Evolutionary conservation across 192 early-diverging fungal species (phyloP), one percentile per base, ranked within the genome.

Genomic region (Coemansia sp.): DNA sequence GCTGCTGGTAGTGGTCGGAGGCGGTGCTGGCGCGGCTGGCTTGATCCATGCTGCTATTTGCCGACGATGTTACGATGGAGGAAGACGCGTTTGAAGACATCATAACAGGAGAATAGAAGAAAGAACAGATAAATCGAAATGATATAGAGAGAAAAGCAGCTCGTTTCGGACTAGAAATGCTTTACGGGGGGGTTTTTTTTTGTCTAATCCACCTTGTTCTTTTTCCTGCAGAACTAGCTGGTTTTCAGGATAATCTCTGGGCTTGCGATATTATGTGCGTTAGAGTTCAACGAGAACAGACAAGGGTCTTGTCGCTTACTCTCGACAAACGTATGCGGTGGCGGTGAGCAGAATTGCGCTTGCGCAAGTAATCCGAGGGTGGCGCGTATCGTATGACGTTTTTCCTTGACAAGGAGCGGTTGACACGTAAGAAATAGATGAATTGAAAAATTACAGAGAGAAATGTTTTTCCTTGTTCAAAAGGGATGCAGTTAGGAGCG

Each of bases 71-170:
- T 57, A 67, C 52, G 50, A 63, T 66, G 63, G 53, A 61, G 25
- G 63, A 60, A 15, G 66, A 46, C 20, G 58, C 63, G 63, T 63
- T 68, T 22, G 63, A 66, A 57, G 75, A 72, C 75, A 78, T 78
- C 70, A 78, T 71, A 65, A 45, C 53, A 55, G 52, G 3, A 23
- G 25, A 33, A 40, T 23, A 53, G 42, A 59, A 61, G 25, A 41
- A 61, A 61, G 41, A 59, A 45, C 23, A 61, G 29, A 33, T 33
- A 29, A 41, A 32, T 45, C 41, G 17, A 61, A 17, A 41, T 59
- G 14, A 13, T 59, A 59, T 41, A 19, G 58, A 59, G 13, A 35
- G 11, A 33, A 58, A 35, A 34, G 38, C 38, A 7, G 11, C 38
- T 40, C 5, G 11, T 11, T 40, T 40, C 38, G 7, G 38, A 11